These are phyloP conservation scores for Linnemannia elongata DNA, from an alignment of 192 early-diverging fungal genomes.

Conservation along the genomic window DNA sequence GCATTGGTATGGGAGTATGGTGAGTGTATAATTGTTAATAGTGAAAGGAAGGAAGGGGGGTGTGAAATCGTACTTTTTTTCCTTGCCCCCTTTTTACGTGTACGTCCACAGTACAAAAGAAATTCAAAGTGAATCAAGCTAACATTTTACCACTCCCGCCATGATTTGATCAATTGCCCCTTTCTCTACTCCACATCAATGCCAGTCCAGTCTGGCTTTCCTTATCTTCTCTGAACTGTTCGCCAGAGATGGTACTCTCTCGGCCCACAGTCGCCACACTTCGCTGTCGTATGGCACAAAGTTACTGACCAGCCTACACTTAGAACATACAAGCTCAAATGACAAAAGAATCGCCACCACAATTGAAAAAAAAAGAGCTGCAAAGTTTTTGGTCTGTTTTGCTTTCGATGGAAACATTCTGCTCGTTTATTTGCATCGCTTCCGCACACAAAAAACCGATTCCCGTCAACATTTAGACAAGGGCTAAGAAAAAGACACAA, in stretches of 20 bases:
- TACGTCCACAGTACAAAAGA: too few relatives aligned
- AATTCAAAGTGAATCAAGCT: not conserved
- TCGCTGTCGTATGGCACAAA: too few relatives aligned
- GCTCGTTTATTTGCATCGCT: constrained; percentile 54
- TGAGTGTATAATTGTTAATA: not conserved
- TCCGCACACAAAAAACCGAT: constrained; percentile 39
- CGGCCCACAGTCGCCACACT: too few relatives aligned
- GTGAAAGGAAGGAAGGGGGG: not conserved
- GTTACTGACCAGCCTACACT: not conserved
- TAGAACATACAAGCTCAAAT: not conserved
- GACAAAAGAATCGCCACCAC: not conserved
- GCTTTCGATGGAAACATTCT: constrained; percentile 30
- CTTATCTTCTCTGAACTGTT: too few relatives aligned
- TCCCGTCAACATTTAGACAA: constrained; percentile 46
- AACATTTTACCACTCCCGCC: not conserved
- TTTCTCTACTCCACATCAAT: not conserved
- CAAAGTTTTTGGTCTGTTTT: not conserved
- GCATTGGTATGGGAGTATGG: not conserved
- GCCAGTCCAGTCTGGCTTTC: not conserved
- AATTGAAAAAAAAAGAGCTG: not conserved
- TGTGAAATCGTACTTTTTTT: not conserved
- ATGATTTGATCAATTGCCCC: not conserved
- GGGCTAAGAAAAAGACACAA: constrained; percentile 29
- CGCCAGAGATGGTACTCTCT: too few relatives aligned
- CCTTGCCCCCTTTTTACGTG: not conserved